Evolutionary conservation across 805 yeast species (phyloP).

Genomic region (Cyberlindnera subsufficiens): DNA sequence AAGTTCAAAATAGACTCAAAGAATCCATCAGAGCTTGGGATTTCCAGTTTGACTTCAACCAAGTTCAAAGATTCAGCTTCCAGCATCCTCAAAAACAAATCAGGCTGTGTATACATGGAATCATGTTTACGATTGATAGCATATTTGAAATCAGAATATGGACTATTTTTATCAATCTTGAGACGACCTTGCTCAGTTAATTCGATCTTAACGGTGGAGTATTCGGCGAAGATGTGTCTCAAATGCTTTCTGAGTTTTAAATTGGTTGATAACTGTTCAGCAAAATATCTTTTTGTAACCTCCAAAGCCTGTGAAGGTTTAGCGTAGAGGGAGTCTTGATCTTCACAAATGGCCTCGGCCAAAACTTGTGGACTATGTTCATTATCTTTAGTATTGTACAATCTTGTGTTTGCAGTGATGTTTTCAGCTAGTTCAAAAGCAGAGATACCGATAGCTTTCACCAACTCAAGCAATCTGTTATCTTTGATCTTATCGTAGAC

Average conservation of each 20-base stretch:
- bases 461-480: slow-evolving; percentile 59
- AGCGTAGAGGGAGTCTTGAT: slow-evolving; percentile 40
- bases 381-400: slow-evolving; percentile 69
- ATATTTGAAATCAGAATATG: slow-evolving; percentile 86
- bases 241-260: slow-evolving; percentile 72
- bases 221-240: slow-evolving; percentile 54
- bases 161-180: slow-evolving; percentile 72
- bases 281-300: slow-evolving; percentile 68
- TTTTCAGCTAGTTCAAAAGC: slow-evolving; percentile 81
- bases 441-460: slow-evolving; percentile 68
- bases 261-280: slow-evolving; percentile 76
- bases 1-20: slow-evolving; percentile 44
- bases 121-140: slow-evolving; percentile 74
- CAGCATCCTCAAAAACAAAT: slow-evolving; percentile 79
- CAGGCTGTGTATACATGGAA: slow-evolving; percentile 74
- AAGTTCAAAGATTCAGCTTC: slow-evolving; percentile 84
- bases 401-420: slow-evolving; percentile 57
- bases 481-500: slow-evolving; percentile 61
- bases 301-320: slow-evolving; percentile 58
- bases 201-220: slow-evolving; percentile 64
- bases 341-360: slow-evolving; percentile 36
- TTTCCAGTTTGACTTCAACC: slow-evolving; percentile 54
- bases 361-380: slow-evolving; percentile 54
- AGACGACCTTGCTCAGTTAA: slow-evolving; percentile 79
- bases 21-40: slow-evolving; percentile 32